These are phyloP conservation scores for Fusarium solani-melongenae DNA, from an alignment of 2,329 filamentous ascomycete genomes.

Conservation along the genomic window DNA sequence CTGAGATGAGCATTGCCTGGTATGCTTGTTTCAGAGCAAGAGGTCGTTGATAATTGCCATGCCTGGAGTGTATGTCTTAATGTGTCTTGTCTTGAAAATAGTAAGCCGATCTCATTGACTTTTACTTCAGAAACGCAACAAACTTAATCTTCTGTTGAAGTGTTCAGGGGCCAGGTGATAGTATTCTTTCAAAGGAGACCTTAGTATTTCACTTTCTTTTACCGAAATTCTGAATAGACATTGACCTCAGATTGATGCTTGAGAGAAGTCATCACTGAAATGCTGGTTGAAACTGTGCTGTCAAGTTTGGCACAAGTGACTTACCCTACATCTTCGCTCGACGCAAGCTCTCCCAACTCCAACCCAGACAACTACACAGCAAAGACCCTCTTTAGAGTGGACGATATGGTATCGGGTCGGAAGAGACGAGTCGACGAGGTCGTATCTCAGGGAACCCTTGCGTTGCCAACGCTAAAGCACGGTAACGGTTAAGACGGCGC, in stretches of 20 bases:
- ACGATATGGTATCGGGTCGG: neutral
- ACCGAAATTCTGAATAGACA: neutral
- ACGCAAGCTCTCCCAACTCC: neutral
- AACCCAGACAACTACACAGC: neutral
- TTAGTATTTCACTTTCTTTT: neutral
- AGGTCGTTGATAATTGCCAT: neutral
- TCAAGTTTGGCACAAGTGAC: neutral
- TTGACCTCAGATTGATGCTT: neutral
- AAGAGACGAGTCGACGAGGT: neutral
- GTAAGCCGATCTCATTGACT: neutral
- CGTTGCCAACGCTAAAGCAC: neutral
- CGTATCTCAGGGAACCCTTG: neutral
- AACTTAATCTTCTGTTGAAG: neutral
- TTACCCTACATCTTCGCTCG: neutral
- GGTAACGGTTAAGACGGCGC: neutral
- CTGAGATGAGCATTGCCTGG: neutral
- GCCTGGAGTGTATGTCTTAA: neutral
- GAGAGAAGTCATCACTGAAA: neutral
- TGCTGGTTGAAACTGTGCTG: neutral
- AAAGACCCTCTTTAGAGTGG: neutral
- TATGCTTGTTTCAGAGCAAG: neutral
- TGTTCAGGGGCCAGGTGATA: neutral
- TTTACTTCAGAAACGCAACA: neutral
- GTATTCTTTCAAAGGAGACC: neutral
- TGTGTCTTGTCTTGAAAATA: neutral